These are phyloP conservation scores for Vitis vinifera DNA, from an alignment of 164 flowering plant genomes.

Conservation along the genomic window ASM3070453v1 NC_081816.1:5582001-5582500, in stretches of 20 bases:
- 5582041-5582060: no score
- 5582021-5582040: no score
- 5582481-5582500: no score
- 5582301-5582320: background rate
- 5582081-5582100: no score
- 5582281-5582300: background rate
- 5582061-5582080: no score
- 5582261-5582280: slow-evolving; percentile 13
- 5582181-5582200: background rate
- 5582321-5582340: background rate
- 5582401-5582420: background rate
- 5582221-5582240: slow-evolving; percentile 14
- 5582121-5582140: no score
- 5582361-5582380: background rate
- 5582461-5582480: background rate
- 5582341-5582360: slow-evolving; percentile 4
- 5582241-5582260: slow-evolving; percentile 18
- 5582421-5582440: background rate
- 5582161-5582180: no score
- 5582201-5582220: background rate
- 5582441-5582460: background rate
- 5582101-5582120: no score
- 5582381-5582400: background rate
- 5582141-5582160: no score
- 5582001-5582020: no score